A percentile compares a stretch with the other conserved stretches of the same genome.
Conservation (phyloP, 768 basidiomycete species). For the Trametes elegans region DNA sequence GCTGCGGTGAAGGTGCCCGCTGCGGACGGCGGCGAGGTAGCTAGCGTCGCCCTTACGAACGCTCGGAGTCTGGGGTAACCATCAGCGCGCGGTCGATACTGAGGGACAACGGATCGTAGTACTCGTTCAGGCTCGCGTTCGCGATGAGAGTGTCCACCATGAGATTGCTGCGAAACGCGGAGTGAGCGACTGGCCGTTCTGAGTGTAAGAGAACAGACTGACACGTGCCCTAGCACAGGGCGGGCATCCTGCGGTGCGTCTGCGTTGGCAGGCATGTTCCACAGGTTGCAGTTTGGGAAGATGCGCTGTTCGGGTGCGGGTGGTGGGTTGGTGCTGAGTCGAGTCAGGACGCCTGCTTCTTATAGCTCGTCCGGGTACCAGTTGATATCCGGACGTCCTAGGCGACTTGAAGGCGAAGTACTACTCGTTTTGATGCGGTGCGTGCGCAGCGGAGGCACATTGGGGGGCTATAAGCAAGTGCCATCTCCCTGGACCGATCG, state of each 20-base stretch:
- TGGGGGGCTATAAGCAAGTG: neutral
- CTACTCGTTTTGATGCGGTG: neutral
- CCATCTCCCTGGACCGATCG: no score
- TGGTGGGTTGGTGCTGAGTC: neutral
- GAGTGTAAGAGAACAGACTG: neutral
- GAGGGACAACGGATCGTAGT: constrained; percentile 33
- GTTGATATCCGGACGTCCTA: neutral
- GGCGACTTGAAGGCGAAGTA: neutral
- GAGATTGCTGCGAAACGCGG: constrained; percentile 46
- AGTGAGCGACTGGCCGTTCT: neutral
- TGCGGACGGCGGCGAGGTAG: constrained; percentile 61
- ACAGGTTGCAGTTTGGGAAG: no score
- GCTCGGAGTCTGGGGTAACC: constrained; percentile 57
- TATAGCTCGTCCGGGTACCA: neutral
- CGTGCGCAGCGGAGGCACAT: neutral
- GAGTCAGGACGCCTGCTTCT: neutral
- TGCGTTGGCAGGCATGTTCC: constrained; percentile 13
- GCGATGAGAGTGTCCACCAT: constrained; percentile 81
- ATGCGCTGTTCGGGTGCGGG: neutral
- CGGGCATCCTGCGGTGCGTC: neutral
- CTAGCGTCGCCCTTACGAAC: constrained; percentile 65
- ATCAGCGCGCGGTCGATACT: constrained; percentile 1
- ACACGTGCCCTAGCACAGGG: constrained; percentile 22
- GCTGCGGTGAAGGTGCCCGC: constrained; percentile 59
- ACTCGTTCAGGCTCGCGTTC: constrained; percentile 71